A percentile compares a stretch with the other conserved stretches of the same genome.
Evolutionary conservation across 495 filamentous ascomycete species (phyloP).

Genomic region (Margaritispora aquatica): DNA sequence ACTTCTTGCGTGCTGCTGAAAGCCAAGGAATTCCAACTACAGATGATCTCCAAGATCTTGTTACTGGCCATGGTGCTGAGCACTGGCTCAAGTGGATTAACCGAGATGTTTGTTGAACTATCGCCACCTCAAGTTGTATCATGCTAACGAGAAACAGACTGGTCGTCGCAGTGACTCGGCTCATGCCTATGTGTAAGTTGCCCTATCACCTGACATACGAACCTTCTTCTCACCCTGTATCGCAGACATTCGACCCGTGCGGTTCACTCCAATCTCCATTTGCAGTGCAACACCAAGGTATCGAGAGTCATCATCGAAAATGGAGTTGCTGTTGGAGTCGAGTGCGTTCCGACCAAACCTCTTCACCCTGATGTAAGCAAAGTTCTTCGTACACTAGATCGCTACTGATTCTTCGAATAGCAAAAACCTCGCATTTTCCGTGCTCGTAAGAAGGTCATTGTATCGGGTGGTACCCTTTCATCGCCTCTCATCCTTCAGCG

Average conservation of each 20-base stretch:
- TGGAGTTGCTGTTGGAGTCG: slow-evolving; percentile 57
- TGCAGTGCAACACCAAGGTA: slow-evolving; percentile 76
- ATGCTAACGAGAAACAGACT: slow-evolving; percentile 34
- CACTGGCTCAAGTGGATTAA: slow-evolving; percentile 67
- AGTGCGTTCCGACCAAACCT: slow-evolving; percentile 48
- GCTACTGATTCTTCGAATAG: slow-evolving; percentile 35
- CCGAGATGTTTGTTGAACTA: slow-evolving; percentile 43
- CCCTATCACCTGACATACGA: neutral
- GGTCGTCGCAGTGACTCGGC: slow-evolving; percentile 67
- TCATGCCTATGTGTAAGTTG: slow-evolving; percentile 57
- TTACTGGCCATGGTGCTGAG: slow-evolving; percentile 53
- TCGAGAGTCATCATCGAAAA: slow-evolving; percentile 74
- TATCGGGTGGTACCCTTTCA: slow-evolving; percentile 74
- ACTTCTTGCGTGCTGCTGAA: slow-evolving; percentile 75
- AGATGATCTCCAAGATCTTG: slow-evolving; percentile 64
- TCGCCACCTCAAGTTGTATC: neutral
- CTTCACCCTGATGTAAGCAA: slow-evolving; percentile 34
- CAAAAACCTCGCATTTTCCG: slow-evolving; percentile 50
- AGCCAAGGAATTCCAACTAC: slow-evolving; percentile 68
- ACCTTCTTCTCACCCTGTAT: neutral
- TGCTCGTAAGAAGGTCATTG: slow-evolving; percentile 71
- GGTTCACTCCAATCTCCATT: slow-evolving; percentile 63
- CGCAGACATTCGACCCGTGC: slow-evolving; percentile 52
- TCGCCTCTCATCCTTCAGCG: slow-evolving; percentile 75
- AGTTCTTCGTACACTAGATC: slow-evolving; percentile 15